These are phyloP conservation scores for Podospora pseudoanserina DNA, from an alignment of 495 filamentous ascomycete species.

Conservation along the genomic window DNA sequence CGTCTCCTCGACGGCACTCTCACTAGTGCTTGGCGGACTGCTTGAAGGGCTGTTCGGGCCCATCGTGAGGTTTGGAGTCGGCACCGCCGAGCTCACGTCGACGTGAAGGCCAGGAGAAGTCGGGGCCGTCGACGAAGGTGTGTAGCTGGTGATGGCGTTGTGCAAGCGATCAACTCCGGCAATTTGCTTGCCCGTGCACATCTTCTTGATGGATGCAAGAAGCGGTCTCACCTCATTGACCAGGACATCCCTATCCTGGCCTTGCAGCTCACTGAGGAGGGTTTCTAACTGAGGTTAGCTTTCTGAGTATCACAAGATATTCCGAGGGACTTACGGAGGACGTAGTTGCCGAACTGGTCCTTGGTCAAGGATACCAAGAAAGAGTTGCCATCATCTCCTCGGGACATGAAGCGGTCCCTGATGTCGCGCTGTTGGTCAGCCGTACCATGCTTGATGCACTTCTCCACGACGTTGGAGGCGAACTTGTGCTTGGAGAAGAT, in stretches of 20 bases:
- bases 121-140: slow-evolving; percentile 26
- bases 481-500: slow-evolving; percentile 89
- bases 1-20: slow-evolving; percentile 48
- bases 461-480: slow-evolving; percentile 96
- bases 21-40: slow-evolving; percentile 57
- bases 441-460: slow-evolving; percentile 75
- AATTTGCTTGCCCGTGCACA: slow-evolving; percentile 75
- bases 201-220: slow-evolving; percentile 67
- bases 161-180: slow-evolving; percentile 60
- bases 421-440: slow-evolving; percentile 68
- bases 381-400: slow-evolving; percentile 61
- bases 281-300: slow-evolving; percentile 38
- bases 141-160: slow-evolving; percentile 11
- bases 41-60: slow-evolving; percentile 65
- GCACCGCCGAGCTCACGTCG: slow-evolving; percentile 49
- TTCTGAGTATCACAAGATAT: no score
- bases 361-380: slow-evolving; percentile 74
- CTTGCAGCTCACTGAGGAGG: slow-evolving; percentile 56
- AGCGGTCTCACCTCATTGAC: slow-evolving; percentile 71
- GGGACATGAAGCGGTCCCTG: slow-evolving; percentile 58
- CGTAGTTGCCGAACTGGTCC: slow-evolving; percentile 94
- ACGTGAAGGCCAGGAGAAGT: slow-evolving; percentile 40
- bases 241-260: slow-evolving; percentile 61
- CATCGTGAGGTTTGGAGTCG: slow-evolving; percentile 58
- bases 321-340: slow-evolving; percentile 70